Evolutionary conservation across 1,284 basidiomycete species (phyloP), one percentile per base, ranked within the genome.

Genomic region (Boletus subluridellus): DNA sequence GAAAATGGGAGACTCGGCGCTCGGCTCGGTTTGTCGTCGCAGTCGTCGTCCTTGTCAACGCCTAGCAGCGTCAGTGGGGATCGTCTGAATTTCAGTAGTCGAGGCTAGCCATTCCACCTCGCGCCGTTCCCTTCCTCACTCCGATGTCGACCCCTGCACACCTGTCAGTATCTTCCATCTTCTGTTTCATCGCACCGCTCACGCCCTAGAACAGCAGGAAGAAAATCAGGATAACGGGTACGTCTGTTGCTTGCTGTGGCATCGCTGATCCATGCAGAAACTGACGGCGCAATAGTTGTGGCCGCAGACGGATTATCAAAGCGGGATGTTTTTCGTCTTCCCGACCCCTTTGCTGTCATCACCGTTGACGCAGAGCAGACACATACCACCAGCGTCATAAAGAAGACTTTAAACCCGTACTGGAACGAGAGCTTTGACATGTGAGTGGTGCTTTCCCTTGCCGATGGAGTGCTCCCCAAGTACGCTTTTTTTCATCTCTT

Each of bases 371-470:
- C 92, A 35, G 93, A 95, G 73, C 92, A 96, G 76, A 95, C 94
- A 1, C 90, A 94, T 67, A 95, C 94, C 0, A 95, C 94, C 6
- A 90, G 86, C 56, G 92, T 92, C 46, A 94, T 95, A 72, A 94
- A 92, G 77, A 89, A 88, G 77, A 94, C 92, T 1, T 75, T 95
- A 50, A 95, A 94, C 77, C 92, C 92, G 2, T 95, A 95, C 73
- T 95, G 93, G 93, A 95, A 94, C 72, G 93, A 95, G 76, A 90
- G 88, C 68, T 95, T 95, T 73, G 92, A 94, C 69, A 87, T 94
- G 91, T 91, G 62, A 61, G 80, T 64, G 14, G 24, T 49, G 3
- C 11, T 30, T 38, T 49, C 10, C 28, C 39, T 28, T 34, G 17
- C 2, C 35, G 15, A 21, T 52, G 34, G 14, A 37, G 24, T 48